Evolutionary conservation across 2,329 filamentous ascomycete genomes (phyloP).

Genomic region (Fusarium austroafricanum): DNA sequence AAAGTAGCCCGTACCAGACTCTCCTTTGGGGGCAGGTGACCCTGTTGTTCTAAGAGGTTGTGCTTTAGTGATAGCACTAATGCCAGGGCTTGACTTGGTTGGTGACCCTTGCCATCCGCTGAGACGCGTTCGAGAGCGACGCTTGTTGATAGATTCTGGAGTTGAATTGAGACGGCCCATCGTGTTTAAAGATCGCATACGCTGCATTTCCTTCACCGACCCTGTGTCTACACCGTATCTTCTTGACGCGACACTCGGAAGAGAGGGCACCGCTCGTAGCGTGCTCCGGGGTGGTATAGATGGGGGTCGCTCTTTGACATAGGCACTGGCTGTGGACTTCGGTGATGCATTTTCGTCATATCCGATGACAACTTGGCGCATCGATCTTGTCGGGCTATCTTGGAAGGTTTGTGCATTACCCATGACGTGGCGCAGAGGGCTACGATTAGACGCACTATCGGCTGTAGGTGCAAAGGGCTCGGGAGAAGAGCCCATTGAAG

Average conservation of each 20-base stretch:
- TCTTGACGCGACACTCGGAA: conserved; percentile 32
- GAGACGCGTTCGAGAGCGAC: conserved; percentile 36
- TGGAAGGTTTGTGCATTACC: conserved; percentile 15
- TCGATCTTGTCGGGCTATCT: neutral
- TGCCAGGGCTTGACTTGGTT: conserved; percentile 47
- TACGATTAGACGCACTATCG: neutral
- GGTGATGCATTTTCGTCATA: conserved; percentile 40
- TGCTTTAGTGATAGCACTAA: conserved; percentile 19
- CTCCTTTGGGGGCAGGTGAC: conserved; percentile 13
- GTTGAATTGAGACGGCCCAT: conserved; percentile 30
- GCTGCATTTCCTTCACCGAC: conserved; percentile 14
- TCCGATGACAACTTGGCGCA: neutral
- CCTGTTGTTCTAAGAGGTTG: conserved; percentile 23
- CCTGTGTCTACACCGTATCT: neutral
- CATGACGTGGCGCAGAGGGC: conserved; percentile 24
- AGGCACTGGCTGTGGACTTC: neutral
- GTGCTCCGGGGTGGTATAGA: conserved; percentile 32
- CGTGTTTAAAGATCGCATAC: conserved; percentile 46
- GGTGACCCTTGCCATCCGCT: conserved; percentile 37
- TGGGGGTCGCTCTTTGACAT: conserved; percentile 6
- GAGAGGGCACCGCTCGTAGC: conserved; percentile 44
- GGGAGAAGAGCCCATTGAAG: conserved; percentile 59
- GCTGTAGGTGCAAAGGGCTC: conserved; percentile 8
- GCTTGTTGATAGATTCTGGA: conserved; percentile 33
- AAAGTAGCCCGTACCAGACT: conserved; percentile 9